Percentiles rank a stretch among this genome's conserved stretches.
phyloP scores from a whole-genome alignment of 192 early-diverging fungal species.

The Coemansia sp. region DNA sequence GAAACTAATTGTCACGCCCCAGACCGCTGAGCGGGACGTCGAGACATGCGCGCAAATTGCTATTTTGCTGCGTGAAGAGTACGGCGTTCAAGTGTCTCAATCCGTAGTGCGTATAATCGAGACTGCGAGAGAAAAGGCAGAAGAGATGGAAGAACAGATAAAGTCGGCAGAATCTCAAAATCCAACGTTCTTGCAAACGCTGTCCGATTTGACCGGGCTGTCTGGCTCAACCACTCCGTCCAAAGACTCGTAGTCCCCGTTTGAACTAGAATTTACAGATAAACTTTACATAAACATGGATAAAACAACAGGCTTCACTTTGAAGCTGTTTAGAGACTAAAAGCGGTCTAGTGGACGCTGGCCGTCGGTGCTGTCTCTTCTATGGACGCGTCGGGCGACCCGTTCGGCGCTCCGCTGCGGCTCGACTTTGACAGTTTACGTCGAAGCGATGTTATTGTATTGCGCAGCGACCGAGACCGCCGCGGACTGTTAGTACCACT shows the following conservation, averaged over 20 bases:
- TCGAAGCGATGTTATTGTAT: constrained; percentile 49
- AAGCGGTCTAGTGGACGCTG: constrained; percentile 10
- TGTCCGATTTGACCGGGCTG: not conserved
- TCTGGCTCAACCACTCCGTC: not conserved
- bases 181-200: not conserved
- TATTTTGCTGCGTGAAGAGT: constrained; percentile 3
- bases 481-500: constrained; percentile 26
- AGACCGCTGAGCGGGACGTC: constrained; percentile 17
- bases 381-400: constrained; percentile 24
- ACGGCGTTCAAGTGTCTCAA: not conserved
- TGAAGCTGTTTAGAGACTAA: no score
- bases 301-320: no score
- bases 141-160: constrained; percentile 32
- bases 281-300: no score
- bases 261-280: no score
- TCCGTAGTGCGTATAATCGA: constrained; percentile 13
- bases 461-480: constrained; percentile 44
- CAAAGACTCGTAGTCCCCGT: no score
- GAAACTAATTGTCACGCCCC: constrained; percentile 18
- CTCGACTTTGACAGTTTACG: constrained; percentile 47
- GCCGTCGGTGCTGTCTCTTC: constrained; percentile 20
- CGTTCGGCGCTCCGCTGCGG: constrained; percentile 16
- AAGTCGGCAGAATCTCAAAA: constrained; percentile 10
- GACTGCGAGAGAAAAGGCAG: constrained; percentile 2
- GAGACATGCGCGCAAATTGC: constrained; percentile 16